Evolutionary conservation across 2,329 filamentous ascomycete genomes (phyloP), one percentile per base, ranked within the genome.

Genomic region (Aspergillus caelatus): DNA sequence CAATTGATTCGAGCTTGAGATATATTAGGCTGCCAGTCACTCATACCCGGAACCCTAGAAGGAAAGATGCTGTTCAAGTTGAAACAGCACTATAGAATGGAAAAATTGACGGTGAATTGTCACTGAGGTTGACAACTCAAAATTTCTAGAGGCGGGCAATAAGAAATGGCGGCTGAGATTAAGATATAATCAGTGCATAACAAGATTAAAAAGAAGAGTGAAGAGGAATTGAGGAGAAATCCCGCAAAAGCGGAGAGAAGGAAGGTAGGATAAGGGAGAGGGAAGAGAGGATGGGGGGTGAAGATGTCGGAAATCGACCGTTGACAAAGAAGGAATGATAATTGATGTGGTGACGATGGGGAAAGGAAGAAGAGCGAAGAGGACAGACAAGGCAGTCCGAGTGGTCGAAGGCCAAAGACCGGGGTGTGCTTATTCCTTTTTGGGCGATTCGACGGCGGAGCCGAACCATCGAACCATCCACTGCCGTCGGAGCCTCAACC

Each of bases 131-230:
- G 34, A 16, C 50, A 60, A 60, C 32, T 16, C 23, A 45, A 32
- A 54, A 36, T 32, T 39, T 26, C 9, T 21, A 39, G 54, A 34
- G 53, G 26, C 36, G n/a, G n/a, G 43, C 34, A 66, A 65, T 45
- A 61, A 67, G 66, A 67, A 36, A 61, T 64, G 62, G 62, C 58
- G 58, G 65, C 60, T 64, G 57, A 46, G 63, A 62, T 62, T 70
- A 68, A 60, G 60, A 60, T 64, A 59, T 61, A 71, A 65, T 59
- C 65, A 60, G 67, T 63, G 43, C 55, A 54, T 59, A 68, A 62
- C 58, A 45, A 61, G 67, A 58, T 65, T 55, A 64, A 61, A 64
- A 62, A 66, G 63, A 61, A 64, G 66, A 34, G 43, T 45, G 32
- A 57, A 46, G 52, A 30, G 21, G 54, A 45, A 57, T 46, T 45